A percentile compares a stretch with the other conserved stretches of the same genome.
These are phyloP conservation scores for Xerocomus potaroensis DNA, from an alignment of 768 basidiomycete genomes.

Conservation along the genomic window DNA sequence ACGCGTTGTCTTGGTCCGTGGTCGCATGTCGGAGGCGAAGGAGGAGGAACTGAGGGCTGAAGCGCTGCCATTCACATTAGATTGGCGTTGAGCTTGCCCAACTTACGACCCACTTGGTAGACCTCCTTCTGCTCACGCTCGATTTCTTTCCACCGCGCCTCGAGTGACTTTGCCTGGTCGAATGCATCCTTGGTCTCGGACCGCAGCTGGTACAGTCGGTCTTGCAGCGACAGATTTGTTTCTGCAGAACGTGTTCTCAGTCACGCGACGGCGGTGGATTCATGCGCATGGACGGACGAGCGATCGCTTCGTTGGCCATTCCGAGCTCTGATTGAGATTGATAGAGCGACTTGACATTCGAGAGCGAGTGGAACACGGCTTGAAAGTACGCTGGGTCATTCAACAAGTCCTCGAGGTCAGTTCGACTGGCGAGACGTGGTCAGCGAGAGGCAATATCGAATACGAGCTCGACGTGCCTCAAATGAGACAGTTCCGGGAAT, in stretches of 20 bases:
- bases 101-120: slow-evolving; percentile 61
- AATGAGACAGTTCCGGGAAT: slow-evolving; percentile 67
- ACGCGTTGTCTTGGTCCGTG: slow-evolving; percentile 85
- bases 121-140: slow-evolving; percentile 86
- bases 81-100: neutral
- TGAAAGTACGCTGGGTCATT: slow-evolving; percentile 82
- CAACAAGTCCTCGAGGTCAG: slow-evolving; percentile 88
- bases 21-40: slow-evolving; percentile 85
- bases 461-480: slow-evolving; percentile 51
- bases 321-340: slow-evolving; percentile 75
- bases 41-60: slow-evolving; percentile 82
- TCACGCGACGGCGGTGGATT: neutral
- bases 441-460: slow-evolving; percentile 3
- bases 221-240: slow-evolving; percentile 72
- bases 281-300: slow-evolving; percentile 57
- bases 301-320: slow-evolving; percentile 80
- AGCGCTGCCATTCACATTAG: slow-evolving; percentile 50
- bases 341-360: slow-evolving; percentile 69
- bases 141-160: slow-evolving; percentile 79
- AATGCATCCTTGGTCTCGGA: slow-evolving; percentile 85
- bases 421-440: slow-evolving; percentile 49
- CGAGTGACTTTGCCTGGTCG: slow-evolving; percentile 77
- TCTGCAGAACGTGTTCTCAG: slow-evolving; percentile 39
- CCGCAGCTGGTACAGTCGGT: slow-evolving; percentile 68
- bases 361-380: slow-evolving; percentile 77